Evolutionary conservation across 2,329 filamentous ascomycete genomes (phyloP).

Genomic region (Chaetoscypha palmicola): DNA sequence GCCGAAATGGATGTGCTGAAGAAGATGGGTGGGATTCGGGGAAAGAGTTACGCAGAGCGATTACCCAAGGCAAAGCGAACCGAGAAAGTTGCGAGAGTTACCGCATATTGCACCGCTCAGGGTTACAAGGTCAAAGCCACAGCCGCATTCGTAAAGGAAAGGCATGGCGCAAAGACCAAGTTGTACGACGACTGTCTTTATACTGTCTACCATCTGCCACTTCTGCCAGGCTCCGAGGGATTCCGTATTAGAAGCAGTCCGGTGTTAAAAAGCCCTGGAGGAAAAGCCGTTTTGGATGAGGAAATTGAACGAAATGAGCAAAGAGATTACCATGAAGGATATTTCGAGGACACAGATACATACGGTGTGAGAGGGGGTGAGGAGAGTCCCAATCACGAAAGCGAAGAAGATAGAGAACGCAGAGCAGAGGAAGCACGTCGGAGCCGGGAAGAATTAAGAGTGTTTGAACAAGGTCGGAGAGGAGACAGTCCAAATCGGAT

Average conservation of each 20-base stretch:
- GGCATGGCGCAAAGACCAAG: constrained; percentile 87
- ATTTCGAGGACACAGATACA: constrained; percentile 65
- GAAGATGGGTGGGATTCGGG: constrained; percentile 53
- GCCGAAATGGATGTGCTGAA: constrained; percentile 59
- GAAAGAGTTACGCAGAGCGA: constrained; percentile 92
- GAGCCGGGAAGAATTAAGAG: constrained; percentile 32
- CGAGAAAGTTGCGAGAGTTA: constrained; percentile 82
- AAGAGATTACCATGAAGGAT: constrained; percentile 84
- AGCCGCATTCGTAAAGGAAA: constrained; percentile 80
- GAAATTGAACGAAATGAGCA: constrained; percentile 93
- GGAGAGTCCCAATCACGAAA: constrained; percentile 38
- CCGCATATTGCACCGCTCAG: constrained; percentile 93
- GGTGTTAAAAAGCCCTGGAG: constrained; percentile 84
- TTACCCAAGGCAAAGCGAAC: constrained; percentile 81
- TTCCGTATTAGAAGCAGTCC: constrained; percentile 86
- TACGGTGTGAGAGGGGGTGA: constrained; percentile 41
- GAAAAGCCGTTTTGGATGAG: constrained; percentile 85
- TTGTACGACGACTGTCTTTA: constrained; percentile 97
- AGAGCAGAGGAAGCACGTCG: constrained; percentile 29
- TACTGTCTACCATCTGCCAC: constrained; percentile 84
- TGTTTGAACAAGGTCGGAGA: constrained; percentile 34
- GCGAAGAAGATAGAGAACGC: constrained; percentile 29
- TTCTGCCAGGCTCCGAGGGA: constrained; percentile 78
- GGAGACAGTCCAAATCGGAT: constrained; percentile 50
- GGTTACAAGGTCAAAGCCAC: constrained; percentile 83